Conservation (phyloP, 2,329 filamentous ascomycete genomes). For the Zymoseptoria brevis region DNA sequence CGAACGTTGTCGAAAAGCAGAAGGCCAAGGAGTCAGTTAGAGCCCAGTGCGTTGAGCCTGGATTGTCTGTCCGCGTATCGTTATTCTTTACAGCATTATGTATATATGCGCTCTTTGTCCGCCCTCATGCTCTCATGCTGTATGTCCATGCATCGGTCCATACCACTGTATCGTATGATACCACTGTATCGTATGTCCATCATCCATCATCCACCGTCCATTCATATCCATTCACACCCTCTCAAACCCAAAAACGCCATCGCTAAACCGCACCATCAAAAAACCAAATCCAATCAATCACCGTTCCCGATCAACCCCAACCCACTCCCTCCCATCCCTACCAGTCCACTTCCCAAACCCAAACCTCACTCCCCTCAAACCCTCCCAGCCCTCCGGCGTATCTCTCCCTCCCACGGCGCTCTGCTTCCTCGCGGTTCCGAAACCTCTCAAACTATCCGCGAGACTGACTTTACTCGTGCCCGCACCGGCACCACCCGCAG, state of each 20-base stretch:
- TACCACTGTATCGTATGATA: background rate
- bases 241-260: conserved; percentile 1
- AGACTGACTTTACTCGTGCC: conserved; percentile 22
- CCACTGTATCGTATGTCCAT: background rate
- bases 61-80: background rate
- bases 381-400: conserved; percentile 2
- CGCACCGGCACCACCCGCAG: conserved; percentile 15
- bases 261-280: conserved; percentile 1
- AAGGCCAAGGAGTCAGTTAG: background rate
- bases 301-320: conserved; percentile 50
- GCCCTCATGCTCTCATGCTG: background rate
- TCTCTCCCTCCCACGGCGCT: background rate
- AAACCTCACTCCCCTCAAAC: conserved; percentile 34
- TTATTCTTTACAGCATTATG: background rate
- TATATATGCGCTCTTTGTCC: background rate
- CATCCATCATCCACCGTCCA: background rate
- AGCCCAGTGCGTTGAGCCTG: background rate
- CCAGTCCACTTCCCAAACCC: conserved; percentile 52
- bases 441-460: conserved; percentile 28
- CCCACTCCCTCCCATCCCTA: conserved; percentile 51
- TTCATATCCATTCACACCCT: background rate
- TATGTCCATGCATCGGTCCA: background rate
- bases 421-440: conserved; percentile 21
- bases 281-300: background rate
- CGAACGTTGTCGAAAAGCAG: too few species aligned